Percentiles rank a stretch among this genome's conserved stretches.
Evolutionary conservation across 2,329 filamentous ascomycete genomes (phyloP).

Genomic region (Neonectria sp.): DNA sequence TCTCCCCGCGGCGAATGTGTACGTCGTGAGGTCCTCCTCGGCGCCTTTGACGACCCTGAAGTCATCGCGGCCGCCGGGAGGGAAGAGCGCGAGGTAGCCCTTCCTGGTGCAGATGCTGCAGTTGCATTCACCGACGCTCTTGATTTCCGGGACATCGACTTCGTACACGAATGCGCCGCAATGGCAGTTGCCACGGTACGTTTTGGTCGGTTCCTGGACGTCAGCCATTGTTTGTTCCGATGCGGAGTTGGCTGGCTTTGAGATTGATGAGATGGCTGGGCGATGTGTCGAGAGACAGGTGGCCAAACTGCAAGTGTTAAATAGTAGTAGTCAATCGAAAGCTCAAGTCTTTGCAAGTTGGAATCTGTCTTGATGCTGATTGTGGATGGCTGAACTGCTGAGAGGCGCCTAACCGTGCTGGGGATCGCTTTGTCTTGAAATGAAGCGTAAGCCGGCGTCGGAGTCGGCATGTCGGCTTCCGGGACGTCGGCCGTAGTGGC

Average conservation of each 20-base stretch:
- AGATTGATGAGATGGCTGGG: not conserved
- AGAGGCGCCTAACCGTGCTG: constrained; percentile 1
- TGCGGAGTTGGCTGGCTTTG: not conserved
- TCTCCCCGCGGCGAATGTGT: constrained; percentile 58
- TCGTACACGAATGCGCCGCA: constrained; percentile 69
- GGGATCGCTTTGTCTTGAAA: not conserved
- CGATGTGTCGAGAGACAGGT: not conserved
- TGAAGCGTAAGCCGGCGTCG: constrained; percentile 1
- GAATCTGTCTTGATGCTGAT: not conserved
- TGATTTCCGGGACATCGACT: constrained; percentile 69
- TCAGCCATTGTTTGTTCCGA: constrained; percentile 27
- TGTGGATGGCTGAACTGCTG: not conserved
- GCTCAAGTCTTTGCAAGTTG: not conserved
- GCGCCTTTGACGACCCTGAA: constrained; percentile 65
- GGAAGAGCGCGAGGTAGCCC: constrained; percentile 58
- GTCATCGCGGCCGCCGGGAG: constrained; percentile 43
- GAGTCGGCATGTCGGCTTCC: not conserved
- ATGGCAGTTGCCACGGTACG: constrained; percentile 72
- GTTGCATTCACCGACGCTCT: constrained; percentile 70
- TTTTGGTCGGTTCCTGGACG: constrained; percentile 44
- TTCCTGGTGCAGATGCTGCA: constrained; percentile 76
- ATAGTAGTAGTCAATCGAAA: not conserved
- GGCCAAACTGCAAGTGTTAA: not conserved
- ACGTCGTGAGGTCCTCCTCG: constrained; percentile 57
- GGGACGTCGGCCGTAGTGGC: not conserved